phyloP scores from a whole-genome alignment of 306 rosid species.

The Canavalia gladiata region DNA sequence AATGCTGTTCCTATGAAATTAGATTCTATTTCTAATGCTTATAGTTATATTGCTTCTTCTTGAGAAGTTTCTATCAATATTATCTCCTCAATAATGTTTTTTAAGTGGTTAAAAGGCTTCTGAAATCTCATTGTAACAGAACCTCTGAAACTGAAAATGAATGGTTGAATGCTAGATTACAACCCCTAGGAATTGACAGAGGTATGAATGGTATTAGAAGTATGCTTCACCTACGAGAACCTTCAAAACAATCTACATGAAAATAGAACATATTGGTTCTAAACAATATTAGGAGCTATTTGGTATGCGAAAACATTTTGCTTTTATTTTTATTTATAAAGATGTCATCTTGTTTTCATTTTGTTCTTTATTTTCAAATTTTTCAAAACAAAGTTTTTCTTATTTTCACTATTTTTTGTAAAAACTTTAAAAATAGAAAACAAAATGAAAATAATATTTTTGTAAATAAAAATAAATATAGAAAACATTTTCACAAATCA shows the following conservation, averaged over 20 bases:
- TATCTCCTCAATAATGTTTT: neutral
- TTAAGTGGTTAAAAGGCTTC: slow-evolving; percentile 11
- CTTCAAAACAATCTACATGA: neutral
- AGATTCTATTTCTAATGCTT: neutral
- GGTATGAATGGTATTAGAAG: neutral
- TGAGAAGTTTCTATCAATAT: slow-evolving; percentile 11
- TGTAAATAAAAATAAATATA: too few species aligned
- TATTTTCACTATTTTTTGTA: too few species aligned
- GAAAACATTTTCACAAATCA: too few species aligned
- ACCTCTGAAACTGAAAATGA: slow-evolving; percentile 23
- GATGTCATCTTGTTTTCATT: too few species aligned
- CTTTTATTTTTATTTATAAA: too few species aligned
- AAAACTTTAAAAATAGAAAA: too few species aligned
- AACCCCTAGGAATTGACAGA: neutral
- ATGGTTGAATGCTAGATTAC: neutral
- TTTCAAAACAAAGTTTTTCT: too few species aligned
- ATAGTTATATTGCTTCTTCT: neutral
- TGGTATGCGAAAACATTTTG: too few species aligned
- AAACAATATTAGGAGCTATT: too few species aligned
- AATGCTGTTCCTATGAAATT: slow-evolving; percentile 15
- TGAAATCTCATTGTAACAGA: neutral
- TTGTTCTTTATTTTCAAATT: too few species aligned
- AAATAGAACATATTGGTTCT: slow-evolving; percentile 1
- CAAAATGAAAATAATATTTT: too few species aligned
- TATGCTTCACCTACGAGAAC: neutral